Evolutionary conservation across 768 basidiomycete species (phyloP), one percentile per base, ranked within the genome.

Genomic region (Boletellus ananiceps): DNA sequence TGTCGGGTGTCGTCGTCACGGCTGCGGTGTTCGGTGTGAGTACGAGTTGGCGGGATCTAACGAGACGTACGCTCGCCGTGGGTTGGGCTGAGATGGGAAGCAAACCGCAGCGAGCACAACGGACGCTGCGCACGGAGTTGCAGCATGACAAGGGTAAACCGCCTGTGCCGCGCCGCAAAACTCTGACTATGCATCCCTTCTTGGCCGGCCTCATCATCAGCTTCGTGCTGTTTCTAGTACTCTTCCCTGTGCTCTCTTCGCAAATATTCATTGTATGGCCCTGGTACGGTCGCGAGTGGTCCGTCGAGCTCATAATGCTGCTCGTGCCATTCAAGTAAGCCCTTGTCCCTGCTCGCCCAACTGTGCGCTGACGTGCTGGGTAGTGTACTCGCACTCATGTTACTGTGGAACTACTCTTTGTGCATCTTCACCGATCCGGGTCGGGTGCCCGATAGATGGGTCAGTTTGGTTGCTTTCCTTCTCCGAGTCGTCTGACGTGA

Each of bases 201-300:
- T 64, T 83, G 49, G 83, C 83, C 25, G 71, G 77, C 43, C 69
- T 92, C 49, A 71, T 83, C 58, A 84, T 92, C 64, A 74, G 76
- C 57, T 74, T 82, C 57, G 86, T 88, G 51, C 75, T 86, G 44
- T 74, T 73, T 57, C 77, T 92, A 32, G 91, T 92, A 38, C 79
- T 74, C 44, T 98, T 97, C 68, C 93, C 97, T 55, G 81, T 89
- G 2, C 90, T 91, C 66, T 86, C 88, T 6, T 82, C 86, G 2
- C 95, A 98, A 67, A 78, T 92, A 58, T 93, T 88, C 69, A 75
- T 97, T 51, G 82, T 96, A 64, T 82, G 81, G 91, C 93, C 92
- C 18, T 96, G 91, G 91, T 95, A 94, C 61, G 90, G 92, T 35
- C 68, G 77, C 33, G 83, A 69, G 43, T 54, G 89, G 54, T 84